Base-by-base conservation (phyloP, 2,329 filamentous ascomycete genomes). In the Colletotrichum neosansevieriae region DNA sequence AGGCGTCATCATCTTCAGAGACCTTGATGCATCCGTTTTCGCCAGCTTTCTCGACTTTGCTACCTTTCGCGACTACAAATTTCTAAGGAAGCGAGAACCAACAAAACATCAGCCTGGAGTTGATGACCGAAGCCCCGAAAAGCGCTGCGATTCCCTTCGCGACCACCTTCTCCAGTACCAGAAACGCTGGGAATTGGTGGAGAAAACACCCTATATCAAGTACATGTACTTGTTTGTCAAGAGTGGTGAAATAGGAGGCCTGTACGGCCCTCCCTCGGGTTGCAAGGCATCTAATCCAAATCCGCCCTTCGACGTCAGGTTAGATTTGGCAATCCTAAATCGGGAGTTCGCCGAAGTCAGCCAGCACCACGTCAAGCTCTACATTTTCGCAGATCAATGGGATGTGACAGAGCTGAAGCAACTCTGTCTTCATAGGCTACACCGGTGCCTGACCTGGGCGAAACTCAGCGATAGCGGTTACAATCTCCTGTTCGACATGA, bases 301-400 rank as follows among this genome's bases (percentile, higher is more conserved):
- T 6, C n/a, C 19, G 2, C 21, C 21, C 3, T 47, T 42, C 10
- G 49, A 66, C 3, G 19, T 40, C 0, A n/a, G 38, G 1, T 42
- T 34, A 4, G 58, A 62, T 12, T 12, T 56, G n/a, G 32, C 13
- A 12, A 11, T 34, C 6, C 47, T n/a, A 12, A 49, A 56, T 7
- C 42, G 21, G 0, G 29, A 40, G 4, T 58, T 57, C 6, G 34
- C 17, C 10, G 15, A 50, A 2, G 12, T 44, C 0, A 44, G 34
- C 50, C 7, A 9, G 6, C 63, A 67, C 2, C 63, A 63, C 10
- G n/a, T 67, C 6, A 56, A 45, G 13, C 6, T 58, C 2, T 67
- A 63, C 44, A n/a, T 38, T 3, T 63, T 67, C 12, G 58, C 58
- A 5, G 63, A 67, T 6, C 32, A n/a, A 10, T 63, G 38, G 34